phyloP scores from a whole-genome alignment of 768 basidiomycete species.

The Coprinellus aureogranulatus region DNA sequence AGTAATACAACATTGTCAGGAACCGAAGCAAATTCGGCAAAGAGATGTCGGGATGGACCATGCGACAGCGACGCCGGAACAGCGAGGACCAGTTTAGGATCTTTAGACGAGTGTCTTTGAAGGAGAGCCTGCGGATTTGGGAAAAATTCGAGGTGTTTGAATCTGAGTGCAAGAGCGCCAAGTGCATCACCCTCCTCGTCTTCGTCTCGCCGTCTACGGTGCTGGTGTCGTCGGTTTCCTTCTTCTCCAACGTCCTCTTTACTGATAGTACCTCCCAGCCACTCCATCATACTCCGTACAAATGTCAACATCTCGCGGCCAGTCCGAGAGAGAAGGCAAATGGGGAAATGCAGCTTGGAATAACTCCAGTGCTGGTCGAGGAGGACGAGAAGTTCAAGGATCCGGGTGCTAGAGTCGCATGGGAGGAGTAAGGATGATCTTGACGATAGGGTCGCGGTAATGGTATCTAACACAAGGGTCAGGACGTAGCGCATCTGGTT shows the following conservation, averaged over 20 bases:
- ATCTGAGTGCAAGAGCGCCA: constrained; percentile 83
- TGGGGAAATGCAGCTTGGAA: constrained; percentile 77
- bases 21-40: constrained; percentile 80
- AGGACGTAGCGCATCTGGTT: background rate
- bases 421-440: constrained; percentile 85
- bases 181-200: constrained; percentile 80
- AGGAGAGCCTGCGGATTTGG: constrained; percentile 76
- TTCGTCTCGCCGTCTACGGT: constrained; percentile 58
- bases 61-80: constrained; percentile 92
- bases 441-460: constrained; percentile 81
- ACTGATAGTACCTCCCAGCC: constrained; percentile 93
- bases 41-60: constrained; percentile 83
- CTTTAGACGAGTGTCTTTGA: constrained; percentile 78
- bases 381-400: constrained; percentile 91
- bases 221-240: constrained; percentile 51
- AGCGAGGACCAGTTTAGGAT: constrained; percentile 91
- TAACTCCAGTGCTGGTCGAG: constrained; percentile 98
- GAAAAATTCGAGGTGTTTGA: constrained; percentile 94
- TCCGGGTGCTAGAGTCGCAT: constrained; percentile 90
- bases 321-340: constrained; percentile 90
- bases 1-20: constrained; percentile 86
- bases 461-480: constrained; percentile 58
- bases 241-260: constrained; percentile 90
- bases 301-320: constrained; percentile 92
- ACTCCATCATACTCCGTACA: constrained; percentile 97